These are phyloP conservation scores for Ustilago crameri DNA, from an alignment of 1,284 basidiomycete species.

Conservation along the genomic window DNA sequence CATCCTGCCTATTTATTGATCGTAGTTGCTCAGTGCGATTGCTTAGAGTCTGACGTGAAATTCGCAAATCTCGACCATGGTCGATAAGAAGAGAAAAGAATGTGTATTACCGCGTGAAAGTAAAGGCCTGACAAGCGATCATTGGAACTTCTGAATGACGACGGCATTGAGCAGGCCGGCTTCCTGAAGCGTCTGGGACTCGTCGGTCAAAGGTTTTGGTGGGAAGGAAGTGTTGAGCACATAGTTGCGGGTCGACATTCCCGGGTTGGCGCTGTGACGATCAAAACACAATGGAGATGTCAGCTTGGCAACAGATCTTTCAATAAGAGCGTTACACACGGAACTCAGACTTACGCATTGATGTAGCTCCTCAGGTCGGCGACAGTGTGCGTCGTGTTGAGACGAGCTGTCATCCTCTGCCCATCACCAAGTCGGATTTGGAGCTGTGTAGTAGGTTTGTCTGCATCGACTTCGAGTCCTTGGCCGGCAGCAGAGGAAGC, in stretches of 20 bases:
- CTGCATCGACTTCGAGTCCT: conserved; percentile 80
- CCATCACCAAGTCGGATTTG: conserved; percentile 92
- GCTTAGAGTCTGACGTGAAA: too few relatives aligned
- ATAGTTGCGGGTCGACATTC: conserved; percentile 55
- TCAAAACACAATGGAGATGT: background rate
- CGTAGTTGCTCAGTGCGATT: too few relatives aligned
- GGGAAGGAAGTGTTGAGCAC: conserved; percentile 64
- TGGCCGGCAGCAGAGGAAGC: conserved; percentile 61
- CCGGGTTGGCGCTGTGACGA: conserved; percentile 52
- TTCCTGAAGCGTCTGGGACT: conserved; percentile 56
- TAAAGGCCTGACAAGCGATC: background rate
- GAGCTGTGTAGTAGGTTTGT: conserved; percentile 85
- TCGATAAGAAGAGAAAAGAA: too few relatives aligned
- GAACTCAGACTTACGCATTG: conserved; percentile 78
- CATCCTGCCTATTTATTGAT: conserved; percentile 43
- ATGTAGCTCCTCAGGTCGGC: conserved; percentile 86
- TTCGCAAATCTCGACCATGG: background rate
- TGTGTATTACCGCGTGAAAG: too few relatives aligned
- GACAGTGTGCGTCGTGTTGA: conserved; percentile 93
- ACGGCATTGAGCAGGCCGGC: conserved; percentile 65
- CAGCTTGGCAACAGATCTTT: background rate
- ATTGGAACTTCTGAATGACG: conserved; percentile 62
- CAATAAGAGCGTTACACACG: background rate
- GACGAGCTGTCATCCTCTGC: conserved; percentile 81
- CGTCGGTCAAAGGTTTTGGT: conserved; percentile 63